Percentiles rank a stretch among this genome's conserved stretches.
phyloP scores from a whole-genome alignment of 1,284 basidiomycete species.

The Leccinum pseudoinsigne region DNA sequence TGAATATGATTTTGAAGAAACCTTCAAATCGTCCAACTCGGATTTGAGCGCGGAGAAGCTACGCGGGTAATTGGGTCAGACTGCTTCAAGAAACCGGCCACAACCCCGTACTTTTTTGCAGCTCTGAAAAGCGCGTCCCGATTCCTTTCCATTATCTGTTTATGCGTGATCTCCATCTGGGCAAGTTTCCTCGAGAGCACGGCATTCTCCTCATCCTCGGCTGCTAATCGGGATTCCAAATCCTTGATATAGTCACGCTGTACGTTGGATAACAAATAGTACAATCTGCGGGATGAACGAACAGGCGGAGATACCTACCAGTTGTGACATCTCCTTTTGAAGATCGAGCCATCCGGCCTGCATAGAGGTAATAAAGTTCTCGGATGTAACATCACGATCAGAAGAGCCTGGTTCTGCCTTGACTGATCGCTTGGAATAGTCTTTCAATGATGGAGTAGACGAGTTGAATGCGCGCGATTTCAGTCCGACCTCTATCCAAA shows the following conservation, averaged over 20 bases:
- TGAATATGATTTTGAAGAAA: slow-evolving; percentile 14
- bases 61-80: slow-evolving; percentile 2
- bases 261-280: background rate
- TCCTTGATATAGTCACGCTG: slow-evolving; percentile 21
- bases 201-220: slow-evolving; percentile 19
- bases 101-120: slow-evolving; percentile 20
- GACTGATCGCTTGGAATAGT: slow-evolving; percentile 7
- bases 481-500: slow-evolving; percentile 12
- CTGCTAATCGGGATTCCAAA: slow-evolving; percentile 22
- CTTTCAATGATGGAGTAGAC: slow-evolving; percentile 8
- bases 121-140: slow-evolving; percentile 22
- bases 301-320: slow-evolving; percentile 10
- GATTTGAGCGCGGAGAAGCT: slow-evolving; percentile 28
- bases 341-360: background rate
- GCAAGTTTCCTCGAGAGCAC: slow-evolving; percentile 15
- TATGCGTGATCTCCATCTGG: slow-evolving; percentile 20
- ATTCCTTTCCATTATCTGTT: slow-evolving; percentile 17
- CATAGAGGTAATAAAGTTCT: slow-evolving; percentile 3
- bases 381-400: background rate
- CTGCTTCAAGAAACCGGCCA: background rate
- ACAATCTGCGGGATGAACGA: background rate
- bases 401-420: slow-evolving; percentile 4
- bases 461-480: slow-evolving; percentile 5
- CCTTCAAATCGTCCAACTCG: slow-evolving; percentile 25
- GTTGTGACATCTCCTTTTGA: slow-evolving; percentile 12